Evolutionary conservation across 805 yeast genomes (phyloP).

Genomic region (Candida ascalaphidarum): DNA sequence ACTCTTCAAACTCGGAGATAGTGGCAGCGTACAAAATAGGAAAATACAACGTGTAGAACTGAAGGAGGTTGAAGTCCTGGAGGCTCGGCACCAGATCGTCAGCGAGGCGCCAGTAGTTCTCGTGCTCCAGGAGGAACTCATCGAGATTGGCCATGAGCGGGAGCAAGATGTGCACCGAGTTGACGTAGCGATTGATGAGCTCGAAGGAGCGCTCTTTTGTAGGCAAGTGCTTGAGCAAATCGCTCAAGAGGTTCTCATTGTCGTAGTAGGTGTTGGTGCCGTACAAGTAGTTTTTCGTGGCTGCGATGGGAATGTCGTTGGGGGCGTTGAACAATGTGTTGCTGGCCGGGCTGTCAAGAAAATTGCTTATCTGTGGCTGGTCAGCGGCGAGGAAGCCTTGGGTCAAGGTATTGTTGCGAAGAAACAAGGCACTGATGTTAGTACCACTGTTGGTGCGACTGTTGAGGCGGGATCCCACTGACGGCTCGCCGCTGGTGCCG

Average conservation of each 20-base stretch:
- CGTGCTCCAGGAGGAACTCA: constrained; percentile 38
- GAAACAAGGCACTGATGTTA: constrained; percentile 6
- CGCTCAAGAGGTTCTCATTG: constrained; percentile 23
- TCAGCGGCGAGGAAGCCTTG: no score
- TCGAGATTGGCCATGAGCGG: constrained; percentile 41
- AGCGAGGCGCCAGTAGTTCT: constrained; percentile 36
- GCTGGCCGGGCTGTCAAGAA: constrained; percentile 10
- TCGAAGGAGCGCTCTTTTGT: constrained; percentile 36
- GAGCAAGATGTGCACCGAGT: constrained; percentile 47
- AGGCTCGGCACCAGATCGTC: constrained; percentile 3
- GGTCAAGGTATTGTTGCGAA: constrained; percentile 3
- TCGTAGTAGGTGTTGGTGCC: constrained; percentile 33
- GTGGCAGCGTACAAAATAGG: constrained; percentile 52
- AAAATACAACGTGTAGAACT: constrained; percentile 41
- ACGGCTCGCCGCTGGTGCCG: not conserved
- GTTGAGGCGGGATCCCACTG: not conserved
- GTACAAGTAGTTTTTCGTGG: constrained; percentile 24
- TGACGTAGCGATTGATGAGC: constrained; percentile 38
- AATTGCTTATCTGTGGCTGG: constrained; percentile 6
- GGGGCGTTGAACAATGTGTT: constrained; percentile 17
- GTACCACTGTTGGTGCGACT: constrained; percentile 3
- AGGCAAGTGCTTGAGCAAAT: constrained; percentile 38
- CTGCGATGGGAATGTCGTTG: constrained; percentile 24
- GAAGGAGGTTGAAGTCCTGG: constrained; percentile 27
- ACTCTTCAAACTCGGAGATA: constrained; percentile 52